These are phyloP conservation scores for Platanus orientalis DNA, from an alignment of 164 flowering plant genomes.

Conservation along the genomic window DNA sequence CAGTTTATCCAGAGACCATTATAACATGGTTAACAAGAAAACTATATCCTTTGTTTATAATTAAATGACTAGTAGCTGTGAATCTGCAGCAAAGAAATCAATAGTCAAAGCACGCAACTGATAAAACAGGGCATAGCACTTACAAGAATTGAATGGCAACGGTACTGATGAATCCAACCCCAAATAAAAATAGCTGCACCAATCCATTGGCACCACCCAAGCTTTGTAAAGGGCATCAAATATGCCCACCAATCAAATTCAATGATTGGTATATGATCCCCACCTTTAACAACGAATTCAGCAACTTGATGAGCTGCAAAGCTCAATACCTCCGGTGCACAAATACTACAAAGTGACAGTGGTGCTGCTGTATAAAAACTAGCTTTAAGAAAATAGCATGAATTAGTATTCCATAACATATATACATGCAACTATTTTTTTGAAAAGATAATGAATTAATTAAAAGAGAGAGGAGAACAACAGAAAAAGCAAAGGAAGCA, in stretches of 20 bases:
- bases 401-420: no score
- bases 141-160: constrained; percentile 86
- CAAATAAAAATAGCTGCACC: constrained; percentile 69
- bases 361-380: constrained; percentile 92
- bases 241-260: constrained; percentile 48
- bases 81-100: no score
- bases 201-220: constrained; percentile 65
- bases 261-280: constrained; percentile 28
- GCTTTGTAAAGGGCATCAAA: constrained; percentile 48
- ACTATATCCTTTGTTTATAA: no score
- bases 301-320: constrained; percentile 30
- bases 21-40: no score
- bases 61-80: no score
- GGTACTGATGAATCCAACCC: constrained; percentile 88
- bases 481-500: no score
- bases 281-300: constrained; percentile 52
- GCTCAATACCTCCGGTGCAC: constrained; percentile 42
- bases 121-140: constrained; percentile 16
- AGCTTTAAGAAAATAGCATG: constrained; percentile 19
- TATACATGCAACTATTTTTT: no score
- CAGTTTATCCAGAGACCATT: no score
- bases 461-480: no score
- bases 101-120: not conserved
- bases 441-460: no score
- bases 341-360: constrained; percentile 59